phyloP scores from a whole-genome alignment of 345 rosid genomes.

The Linum trigynum region DNA sequence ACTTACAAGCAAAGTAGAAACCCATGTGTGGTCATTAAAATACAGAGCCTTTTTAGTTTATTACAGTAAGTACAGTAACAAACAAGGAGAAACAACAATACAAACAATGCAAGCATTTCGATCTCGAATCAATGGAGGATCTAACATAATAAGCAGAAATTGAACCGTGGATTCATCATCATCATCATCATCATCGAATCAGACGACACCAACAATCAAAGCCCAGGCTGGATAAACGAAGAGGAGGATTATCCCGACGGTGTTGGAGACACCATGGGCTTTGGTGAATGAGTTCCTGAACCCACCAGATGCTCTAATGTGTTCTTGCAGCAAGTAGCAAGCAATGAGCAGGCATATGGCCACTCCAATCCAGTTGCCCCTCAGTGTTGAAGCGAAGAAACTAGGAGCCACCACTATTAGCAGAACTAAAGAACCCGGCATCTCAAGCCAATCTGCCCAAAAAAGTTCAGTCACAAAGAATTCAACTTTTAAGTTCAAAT shows the following conservation, averaged over 20 bases:
- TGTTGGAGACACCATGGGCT: conserved; percentile 67
- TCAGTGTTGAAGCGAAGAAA: conserved; percentile 22
- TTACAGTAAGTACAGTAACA: too few relatives aligned
- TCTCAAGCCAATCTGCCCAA: conserved; percentile 3
- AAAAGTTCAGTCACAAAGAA: background rate
- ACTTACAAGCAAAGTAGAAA: too few relatives aligned
- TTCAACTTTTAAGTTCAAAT: background rate
- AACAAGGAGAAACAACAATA: too few relatives aligned
- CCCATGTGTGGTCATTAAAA: too few relatives aligned
- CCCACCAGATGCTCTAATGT: conserved; percentile 87
- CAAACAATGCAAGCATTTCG: too few relatives aligned
- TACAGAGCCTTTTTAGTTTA: too few relatives aligned
- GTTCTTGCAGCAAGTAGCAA: conserved; percentile 84
- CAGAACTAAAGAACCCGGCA: conserved; percentile 1
- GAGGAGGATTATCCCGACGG: conserved; percentile 64
- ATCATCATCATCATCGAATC: background rate
- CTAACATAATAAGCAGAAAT: too few relatives aligned
- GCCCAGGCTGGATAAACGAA: conserved; percentile 79
- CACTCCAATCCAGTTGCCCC: conserved; percentile 53
- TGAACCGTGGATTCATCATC: too few relatives aligned
- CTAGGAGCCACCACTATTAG: conserved; percentile 2
- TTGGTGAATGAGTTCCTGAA: conserved; percentile 72
- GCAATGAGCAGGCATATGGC: conserved; percentile 61
- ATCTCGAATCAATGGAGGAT: too few relatives aligned
- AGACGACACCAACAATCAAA: conserved; percentile 43